Conservation (phyloP, 306 rosid species). For the Datisca glomerata region DNA sequence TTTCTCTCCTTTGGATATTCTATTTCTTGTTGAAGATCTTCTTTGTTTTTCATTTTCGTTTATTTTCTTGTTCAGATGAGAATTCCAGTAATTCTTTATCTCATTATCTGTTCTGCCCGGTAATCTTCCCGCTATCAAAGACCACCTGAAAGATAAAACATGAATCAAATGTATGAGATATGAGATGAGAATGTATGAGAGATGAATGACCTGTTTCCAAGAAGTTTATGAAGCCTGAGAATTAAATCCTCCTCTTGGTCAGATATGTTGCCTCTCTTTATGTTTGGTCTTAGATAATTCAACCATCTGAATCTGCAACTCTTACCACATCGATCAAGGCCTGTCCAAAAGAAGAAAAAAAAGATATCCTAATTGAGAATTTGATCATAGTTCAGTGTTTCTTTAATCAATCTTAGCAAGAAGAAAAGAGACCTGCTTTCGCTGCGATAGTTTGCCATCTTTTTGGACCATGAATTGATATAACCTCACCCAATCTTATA, state of each 20-base stretch:
- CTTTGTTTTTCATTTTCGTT: slow-evolving; percentile 22
- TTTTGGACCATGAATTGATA: slow-evolving; percentile 42
- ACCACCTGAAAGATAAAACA: slow-evolving; percentile 32
- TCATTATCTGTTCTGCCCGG: slow-evolving; percentile 68
- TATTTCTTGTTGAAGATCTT: slow-evolving; percentile 6
- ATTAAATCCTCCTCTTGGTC: slow-evolving; percentile 65
- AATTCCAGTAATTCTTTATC: slow-evolving; percentile 64
- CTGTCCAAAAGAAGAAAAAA: slow-evolving; percentile 18
- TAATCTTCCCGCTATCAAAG: slow-evolving; percentile 57
- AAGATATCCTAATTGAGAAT: neutral
- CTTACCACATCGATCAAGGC: slow-evolving; percentile 48
- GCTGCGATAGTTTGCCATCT: slow-evolving; percentile 42
- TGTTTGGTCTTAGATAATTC: slow-evolving; percentile 57
- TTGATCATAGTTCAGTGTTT: neutral
- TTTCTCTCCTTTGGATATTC: slow-evolving; percentile 1
- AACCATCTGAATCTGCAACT: slow-evolving; percentile 62
- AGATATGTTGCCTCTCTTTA: slow-evolving; percentile 58
- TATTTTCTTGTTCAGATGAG: slow-evolving; percentile 58
- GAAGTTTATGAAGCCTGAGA: slow-evolving; percentile 52
- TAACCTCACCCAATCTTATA: slow-evolving; percentile 37
- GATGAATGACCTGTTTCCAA: slow-evolving; percentile 43
- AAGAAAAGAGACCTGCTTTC: slow-evolving; percentile 32
- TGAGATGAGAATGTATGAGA: neutral
- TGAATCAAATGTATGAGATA: neutral
- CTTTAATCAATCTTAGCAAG: neutral